These are phyloP conservation scores for Moesziomyces parantarcticus DNA, from an alignment of 1,284 basidiomycete genomes.

Conservation along the genomic window DNA sequence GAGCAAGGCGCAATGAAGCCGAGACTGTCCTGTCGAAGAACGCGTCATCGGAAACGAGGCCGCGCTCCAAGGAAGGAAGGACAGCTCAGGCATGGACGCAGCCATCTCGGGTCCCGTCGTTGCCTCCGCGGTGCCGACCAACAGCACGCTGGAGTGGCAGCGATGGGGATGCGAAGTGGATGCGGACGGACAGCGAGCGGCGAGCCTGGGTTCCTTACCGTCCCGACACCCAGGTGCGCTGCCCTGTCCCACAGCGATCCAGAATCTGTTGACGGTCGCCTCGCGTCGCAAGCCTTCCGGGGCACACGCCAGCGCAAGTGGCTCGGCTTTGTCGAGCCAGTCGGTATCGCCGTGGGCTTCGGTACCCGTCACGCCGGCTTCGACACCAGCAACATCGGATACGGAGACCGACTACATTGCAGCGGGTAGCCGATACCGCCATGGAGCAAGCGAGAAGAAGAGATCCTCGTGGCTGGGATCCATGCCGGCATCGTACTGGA, in stretches of 20 bases:
- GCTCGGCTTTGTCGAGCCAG: slow-evolving; percentile 9
- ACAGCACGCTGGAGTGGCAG: slow-evolving; percentile 4
- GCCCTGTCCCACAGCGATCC: slow-evolving; percentile 6
- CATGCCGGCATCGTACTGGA: slow-evolving; percentile 18
- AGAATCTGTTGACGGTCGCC: slow-evolving; percentile 4
- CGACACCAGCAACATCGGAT: slow-evolving; percentile 20
- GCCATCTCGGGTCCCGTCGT: slow-evolving; percentile 2
- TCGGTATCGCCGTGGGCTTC: slow-evolving; percentile 21
- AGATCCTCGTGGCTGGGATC: slow-evolving; percentile 26
- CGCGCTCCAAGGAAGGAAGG: slow-evolving; percentile 27
- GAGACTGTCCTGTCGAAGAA: slow-evolving; percentile 45
- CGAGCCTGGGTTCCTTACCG: slow-evolving; percentile 40
- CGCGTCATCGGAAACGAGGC: slow-evolving; percentile 3
- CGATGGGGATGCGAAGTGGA: slow-evolving; percentile 14
- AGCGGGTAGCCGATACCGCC: neutral
- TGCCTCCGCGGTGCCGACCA: slow-evolving; percentile 17
- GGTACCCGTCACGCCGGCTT: slow-evolving; percentile 7
- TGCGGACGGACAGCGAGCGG: slow-evolving; percentile 21
- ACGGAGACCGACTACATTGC: slow-evolving; percentile 11
- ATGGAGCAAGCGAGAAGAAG: slow-evolving; percentile 16
- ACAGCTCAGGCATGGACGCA: slow-evolving; percentile 21
- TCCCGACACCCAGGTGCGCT: slow-evolving; percentile 36
- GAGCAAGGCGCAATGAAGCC: slow-evolving; percentile 29
- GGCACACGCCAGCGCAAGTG: neutral
- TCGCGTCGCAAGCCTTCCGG: neutral